These are phyloP conservation scores for Jamesozyma lodderae DNA, from an alignment of 805 yeast genomes.

Conservation along the genomic window DNA sequence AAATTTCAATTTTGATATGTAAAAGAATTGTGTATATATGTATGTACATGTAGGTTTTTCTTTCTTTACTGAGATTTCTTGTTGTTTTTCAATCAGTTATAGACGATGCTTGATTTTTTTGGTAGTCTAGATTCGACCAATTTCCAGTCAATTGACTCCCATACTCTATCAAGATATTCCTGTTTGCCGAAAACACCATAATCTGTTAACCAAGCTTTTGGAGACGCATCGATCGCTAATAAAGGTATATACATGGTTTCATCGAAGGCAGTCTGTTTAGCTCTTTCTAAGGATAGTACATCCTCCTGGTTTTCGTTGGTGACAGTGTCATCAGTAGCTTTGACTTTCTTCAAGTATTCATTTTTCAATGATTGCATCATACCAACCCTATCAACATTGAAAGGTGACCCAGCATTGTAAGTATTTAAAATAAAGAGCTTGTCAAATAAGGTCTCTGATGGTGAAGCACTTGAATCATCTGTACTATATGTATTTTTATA, in stretches of 20 bases:
- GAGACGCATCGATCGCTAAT: constrained; percentile 63
- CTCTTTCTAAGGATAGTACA: constrained; percentile 30
- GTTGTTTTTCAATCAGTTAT: background rate
- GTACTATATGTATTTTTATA: constrained; percentile 6
- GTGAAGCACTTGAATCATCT: constrained; percentile 8
- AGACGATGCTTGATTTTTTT: constrained; percentile 3
- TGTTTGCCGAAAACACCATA: constrained; percentile 72
- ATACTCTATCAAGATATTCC: constrained; percentile 51
- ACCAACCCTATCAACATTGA: constrained; percentile 42
- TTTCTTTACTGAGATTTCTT: background rate
- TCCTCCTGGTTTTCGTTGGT: constrained; percentile 4
- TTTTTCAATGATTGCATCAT: constrained; percentile 12
- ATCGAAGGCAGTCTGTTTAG: constrained; percentile 27
- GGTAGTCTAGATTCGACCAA: constrained; percentile 44
- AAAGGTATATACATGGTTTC: constrained; percentile 42
- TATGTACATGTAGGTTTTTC: background rate
- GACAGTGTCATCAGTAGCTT: background rate
- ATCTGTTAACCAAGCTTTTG: constrained; percentile 60
- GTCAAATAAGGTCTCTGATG: constrained; percentile 27
- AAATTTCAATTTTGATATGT: background rate
- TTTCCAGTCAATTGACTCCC: constrained; percentile 70
- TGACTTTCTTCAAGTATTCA: constrained; percentile 4
- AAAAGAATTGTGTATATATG: background rate
- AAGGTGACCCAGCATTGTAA: constrained; percentile 85
- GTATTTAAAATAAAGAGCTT: constrained; percentile 65